These are phyloP conservation scores for Sugiyamaella grinbergsii DNA, from an alignment of 1,139 yeast genomes.

Conservation along the genomic window DNA sequence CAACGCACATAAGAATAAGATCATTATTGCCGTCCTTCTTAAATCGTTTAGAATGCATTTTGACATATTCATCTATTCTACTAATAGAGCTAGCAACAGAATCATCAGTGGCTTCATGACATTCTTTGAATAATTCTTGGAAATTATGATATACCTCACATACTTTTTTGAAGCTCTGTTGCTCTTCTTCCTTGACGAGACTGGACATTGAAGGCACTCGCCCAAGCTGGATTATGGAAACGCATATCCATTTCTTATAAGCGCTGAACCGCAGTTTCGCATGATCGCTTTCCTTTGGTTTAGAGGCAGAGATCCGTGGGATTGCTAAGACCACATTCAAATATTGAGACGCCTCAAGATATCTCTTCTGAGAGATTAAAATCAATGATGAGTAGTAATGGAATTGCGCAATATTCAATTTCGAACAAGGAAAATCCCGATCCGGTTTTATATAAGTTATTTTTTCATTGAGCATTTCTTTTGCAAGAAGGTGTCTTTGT, in stretches of 20 bases:
- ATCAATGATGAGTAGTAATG: conserved; percentile 35
- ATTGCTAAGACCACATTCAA: conserved; percentile 31
- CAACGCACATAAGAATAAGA: conserved; percentile 1
- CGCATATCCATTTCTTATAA: conserved; percentile 15
- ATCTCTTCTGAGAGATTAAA: conserved; percentile 27
- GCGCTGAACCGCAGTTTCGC: conserved; percentile 4
- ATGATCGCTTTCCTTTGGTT: background rate
- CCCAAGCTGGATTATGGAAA: conserved; percentile 1
- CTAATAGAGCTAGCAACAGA: background rate
- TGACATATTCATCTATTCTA: conserved; percentile 5
- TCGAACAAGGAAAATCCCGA: background rate
- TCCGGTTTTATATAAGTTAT: conserved; percentile 8
- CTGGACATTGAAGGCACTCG: background rate
- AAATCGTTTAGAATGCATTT: background rate
- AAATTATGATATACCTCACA: conserved; percentile 7
- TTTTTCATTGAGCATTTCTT: conserved; percentile 1
- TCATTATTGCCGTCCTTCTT: conserved; percentile 8
- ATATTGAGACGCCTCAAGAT: conserved; percentile 31
- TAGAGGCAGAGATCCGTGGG: conserved; percentile 3
- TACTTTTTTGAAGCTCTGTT: background rate
- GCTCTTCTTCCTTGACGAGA: conserved; percentile 4
- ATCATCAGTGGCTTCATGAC: background rate
- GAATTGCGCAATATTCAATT: conserved; percentile 25
- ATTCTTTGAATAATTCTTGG: background rate
- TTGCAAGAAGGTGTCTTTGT: conserved; percentile 7